Conservation (phyloP, 371 early-diverging fungal genomes). For the Cokeromyces recurvatus region DNA sequence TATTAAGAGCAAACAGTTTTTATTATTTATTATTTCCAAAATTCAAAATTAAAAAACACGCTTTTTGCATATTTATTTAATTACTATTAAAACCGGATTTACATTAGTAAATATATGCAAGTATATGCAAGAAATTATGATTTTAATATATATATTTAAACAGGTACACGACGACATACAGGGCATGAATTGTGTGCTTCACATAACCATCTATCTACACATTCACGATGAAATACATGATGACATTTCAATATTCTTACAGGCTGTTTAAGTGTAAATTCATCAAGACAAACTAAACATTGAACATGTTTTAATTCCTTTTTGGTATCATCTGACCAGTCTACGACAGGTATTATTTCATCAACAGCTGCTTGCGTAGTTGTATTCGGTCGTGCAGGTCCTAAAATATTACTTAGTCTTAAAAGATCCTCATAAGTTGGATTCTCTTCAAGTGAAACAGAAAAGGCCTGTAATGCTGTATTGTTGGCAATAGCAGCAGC, state of each 20-base stretch:
- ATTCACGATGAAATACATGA: constrained; percentile 83
- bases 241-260: constrained; percentile 68
- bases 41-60: too few relatives aligned
- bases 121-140: too few relatives aligned
- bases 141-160: constrained; percentile 12
- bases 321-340: constrained; percentile 33
- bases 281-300: constrained; percentile 65
- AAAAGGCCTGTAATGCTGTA: constrained; percentile 8
- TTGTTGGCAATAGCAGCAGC: too few relatives aligned
- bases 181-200: constrained; percentile 47
- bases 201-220: constrained; percentile 80
- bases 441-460: constrained; percentile 20
- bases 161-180: constrained; percentile 41
- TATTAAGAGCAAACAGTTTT: too few relatives aligned
- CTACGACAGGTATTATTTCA: constrained; percentile 27
- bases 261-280: constrained; percentile 60
- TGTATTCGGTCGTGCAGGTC: constrained; percentile 58
- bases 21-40: too few relatives aligned
- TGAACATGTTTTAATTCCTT: constrained; percentile 19
- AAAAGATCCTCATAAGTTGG: constrained; percentile 59
- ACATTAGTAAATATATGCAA: too few relatives aligned
- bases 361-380: constrained; percentile 46
- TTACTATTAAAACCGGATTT: too few relatives aligned
- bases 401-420: constrained; percentile 47
- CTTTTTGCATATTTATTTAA: too few relatives aligned